Evolutionary conservation across 106 monocot genomes (phyloP), one percentile per base, ranked within the genome.

Genomic region (Acorus calamus): DNA sequence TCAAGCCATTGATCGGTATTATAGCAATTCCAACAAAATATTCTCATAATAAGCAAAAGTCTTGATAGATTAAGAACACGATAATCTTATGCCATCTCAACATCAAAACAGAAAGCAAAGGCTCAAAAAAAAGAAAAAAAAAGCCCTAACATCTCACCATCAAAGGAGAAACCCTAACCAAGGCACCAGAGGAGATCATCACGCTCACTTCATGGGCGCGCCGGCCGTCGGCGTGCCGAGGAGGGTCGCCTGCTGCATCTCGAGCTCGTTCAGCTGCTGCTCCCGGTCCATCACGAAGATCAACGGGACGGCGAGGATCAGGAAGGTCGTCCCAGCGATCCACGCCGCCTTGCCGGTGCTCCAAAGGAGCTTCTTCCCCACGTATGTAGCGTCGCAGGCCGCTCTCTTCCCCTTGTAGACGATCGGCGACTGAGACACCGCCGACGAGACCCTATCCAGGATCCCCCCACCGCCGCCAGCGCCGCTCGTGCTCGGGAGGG

Each of bases 251-350:
- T 87, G 86, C 79, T 92, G 84, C 51, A 81, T 12, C 81, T 92
- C 86, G 55, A 81, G 71, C 54, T 84, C 86, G 63, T 62, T 79
- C 74, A 86, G 13, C 84, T 92, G 84, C 53, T 87, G 82, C 61
- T 92, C 92, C 6, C 82, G 81, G 50, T 87, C 87, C 92, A 84
- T 87, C 79, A 78, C 87, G 57, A 87, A 77, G 54, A 92, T 84
- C 53, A 92, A 84, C 14, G 92, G 92, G 14, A 92, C 79, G 4
- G 76, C 81, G 11, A 92, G 84, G 47, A 92, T 43, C 28, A 92
- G 79, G 75, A 87, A 87, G 8, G 92, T 87, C 46, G 92, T 92
- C 2, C 92, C 92, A 4, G 84, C 84, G 51, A 87, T 80, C 92
- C 92, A 92, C 2, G 92, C 92, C 3, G 92, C 92, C 11, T 64